Conservation (phyloP, 805 yeast genomes). For the Nakazawaea ambrosiae region DNA sequence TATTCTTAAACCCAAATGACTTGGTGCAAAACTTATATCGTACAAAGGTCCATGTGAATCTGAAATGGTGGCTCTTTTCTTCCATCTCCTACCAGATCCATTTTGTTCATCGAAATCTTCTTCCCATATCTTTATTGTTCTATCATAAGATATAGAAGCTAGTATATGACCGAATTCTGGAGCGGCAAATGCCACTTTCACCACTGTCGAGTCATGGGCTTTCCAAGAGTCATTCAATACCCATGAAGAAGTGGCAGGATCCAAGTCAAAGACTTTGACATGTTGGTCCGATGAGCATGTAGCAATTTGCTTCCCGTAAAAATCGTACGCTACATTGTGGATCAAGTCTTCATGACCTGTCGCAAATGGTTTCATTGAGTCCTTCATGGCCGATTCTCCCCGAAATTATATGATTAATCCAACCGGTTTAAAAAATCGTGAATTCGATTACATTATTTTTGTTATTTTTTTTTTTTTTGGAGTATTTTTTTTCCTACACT, state of each 20-base stretch:
- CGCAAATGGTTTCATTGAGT: conserved; percentile 57
- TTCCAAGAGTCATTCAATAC: conserved; percentile 83
- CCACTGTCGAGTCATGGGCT: conserved; percentile 88
- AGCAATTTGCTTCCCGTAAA: conserved; percentile 87
- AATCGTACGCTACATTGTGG: conserved; percentile 87
- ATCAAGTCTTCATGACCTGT: conserved; percentile 92
- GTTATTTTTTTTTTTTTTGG: no score
- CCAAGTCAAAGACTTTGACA: conserved; percentile 79
- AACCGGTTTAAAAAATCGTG: no score
- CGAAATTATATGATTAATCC: no score
- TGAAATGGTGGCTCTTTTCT: conserved; percentile 63
- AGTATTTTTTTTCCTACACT: background rate
- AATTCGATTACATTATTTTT: no score
- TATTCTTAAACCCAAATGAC: conserved; percentile 70
- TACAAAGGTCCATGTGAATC: conserved; percentile 87
- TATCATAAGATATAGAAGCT: conserved; percentile 85
- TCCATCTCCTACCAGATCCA: conserved; percentile 83
- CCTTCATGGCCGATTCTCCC: background rate
- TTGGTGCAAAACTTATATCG: conserved; percentile 85
- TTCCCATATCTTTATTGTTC: conserved; percentile 87
- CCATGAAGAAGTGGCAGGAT: conserved; percentile 67
- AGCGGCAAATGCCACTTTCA: conserved; percentile 84
- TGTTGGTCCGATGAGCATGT: conserved; percentile 95
- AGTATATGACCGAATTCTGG: conserved; percentile 88
- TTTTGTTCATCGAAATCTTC: conserved; percentile 73